Evolutionary conservation across 371 early-diverging fungal genomes (phyloP).

Genomic region (Lichtheimia ramosa): DNA sequence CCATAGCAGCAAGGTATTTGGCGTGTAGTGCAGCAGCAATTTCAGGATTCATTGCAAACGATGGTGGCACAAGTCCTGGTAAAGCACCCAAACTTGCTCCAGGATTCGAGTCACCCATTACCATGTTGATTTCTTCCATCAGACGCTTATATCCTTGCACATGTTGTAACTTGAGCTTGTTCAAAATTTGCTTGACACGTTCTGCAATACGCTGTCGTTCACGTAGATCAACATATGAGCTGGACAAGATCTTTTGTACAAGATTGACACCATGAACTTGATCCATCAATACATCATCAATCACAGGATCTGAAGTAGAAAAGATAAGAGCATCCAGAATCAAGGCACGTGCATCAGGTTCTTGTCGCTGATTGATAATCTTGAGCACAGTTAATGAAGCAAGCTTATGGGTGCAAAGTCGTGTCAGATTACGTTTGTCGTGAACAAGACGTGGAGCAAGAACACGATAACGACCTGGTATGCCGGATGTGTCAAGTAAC

Average conservation of each 20-base stretch:
- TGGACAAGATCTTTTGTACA: conserved; percentile 84
- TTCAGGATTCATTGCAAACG: conserved; percentile 32
- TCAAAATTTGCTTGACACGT: conserved; percentile 60
- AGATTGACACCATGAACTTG: conserved; percentile 86
- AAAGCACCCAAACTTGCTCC: conserved; percentile 32
- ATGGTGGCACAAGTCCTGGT: conserved; percentile 24
- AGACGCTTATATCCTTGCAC: conserved; percentile 80
- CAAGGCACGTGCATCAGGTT: conserved; percentile 87
- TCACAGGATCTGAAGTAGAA: conserved; percentile 21
- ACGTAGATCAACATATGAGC: conserved; percentile 73
- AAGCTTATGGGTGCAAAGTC: conserved; percentile 87
- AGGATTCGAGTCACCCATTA: conserved; percentile 45
- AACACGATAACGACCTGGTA: conserved; percentile 85
- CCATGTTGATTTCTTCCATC: conserved; percentile 72
- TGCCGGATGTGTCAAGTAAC: conserved; percentile 85
- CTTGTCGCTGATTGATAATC: conserved; percentile 85
- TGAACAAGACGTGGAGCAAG: conserved; percentile 81
- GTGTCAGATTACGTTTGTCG: conserved; percentile 55
- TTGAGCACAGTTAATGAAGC: conserved; percentile 85
- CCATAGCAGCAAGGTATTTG: conserved; percentile 24
- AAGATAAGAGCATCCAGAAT: conserved; percentile 82
- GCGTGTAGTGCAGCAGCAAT: conserved; percentile 43
- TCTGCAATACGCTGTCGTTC: conserved; percentile 84
- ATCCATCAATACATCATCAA: conserved; percentile 82
- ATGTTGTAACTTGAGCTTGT: conserved; percentile 66